Evolutionary conservation across 306 rosid species (phyloP), one percentile per base, ranked within the genome.

Genomic region (Malus fusca): DNA sequence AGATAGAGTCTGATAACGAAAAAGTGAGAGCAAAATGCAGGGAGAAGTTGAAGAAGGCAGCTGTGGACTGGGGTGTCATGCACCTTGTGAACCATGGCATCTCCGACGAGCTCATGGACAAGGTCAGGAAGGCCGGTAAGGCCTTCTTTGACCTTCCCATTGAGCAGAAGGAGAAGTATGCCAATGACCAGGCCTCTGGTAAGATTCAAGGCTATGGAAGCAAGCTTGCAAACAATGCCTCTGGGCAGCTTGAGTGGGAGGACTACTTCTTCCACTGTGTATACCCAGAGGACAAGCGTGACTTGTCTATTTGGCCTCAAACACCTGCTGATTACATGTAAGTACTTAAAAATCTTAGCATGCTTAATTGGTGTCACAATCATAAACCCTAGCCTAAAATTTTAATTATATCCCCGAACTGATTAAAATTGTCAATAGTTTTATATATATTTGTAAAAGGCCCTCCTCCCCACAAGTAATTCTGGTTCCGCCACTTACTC

Each of bases 151-250:
- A 76, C 22, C 89, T 84, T 0, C 84, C 96, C 0, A 1, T 93
- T 0, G 95, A 86, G 81, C 89, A 89, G 22, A 93, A 93, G 81
- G 96, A 93, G 80, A 90, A 87, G 80, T 87, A 84, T 15, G 96
- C 98, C 0, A 93, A 90, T 35, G 95, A 90, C 1, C 96, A 89
- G 43, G 83, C 10, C 0, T 40, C 81, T 0, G 95, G 95, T 0
- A 85, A 83, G 46, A 81, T 93, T 72, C 96, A 93, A 77, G 98
- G 98, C 12, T 93, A 93, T n/a, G 98, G 98, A 11, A 93, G 98
- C 87, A 93, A 93, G 75, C 87, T 93, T 0, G 96, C 98, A 0
- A 93, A 93, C 72, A 90, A 85, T 75, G 87, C 88, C 0, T 80
- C 91, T 43, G 98, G 98, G 0, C 90, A 82, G 66, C 92, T 90